Evolutionary conservation across 2,329 filamentous ascomycete genomes (phyloP), one percentile per base, ranked within the genome.

Genomic region (Sclerotinia sclerotiorum): DNA sequence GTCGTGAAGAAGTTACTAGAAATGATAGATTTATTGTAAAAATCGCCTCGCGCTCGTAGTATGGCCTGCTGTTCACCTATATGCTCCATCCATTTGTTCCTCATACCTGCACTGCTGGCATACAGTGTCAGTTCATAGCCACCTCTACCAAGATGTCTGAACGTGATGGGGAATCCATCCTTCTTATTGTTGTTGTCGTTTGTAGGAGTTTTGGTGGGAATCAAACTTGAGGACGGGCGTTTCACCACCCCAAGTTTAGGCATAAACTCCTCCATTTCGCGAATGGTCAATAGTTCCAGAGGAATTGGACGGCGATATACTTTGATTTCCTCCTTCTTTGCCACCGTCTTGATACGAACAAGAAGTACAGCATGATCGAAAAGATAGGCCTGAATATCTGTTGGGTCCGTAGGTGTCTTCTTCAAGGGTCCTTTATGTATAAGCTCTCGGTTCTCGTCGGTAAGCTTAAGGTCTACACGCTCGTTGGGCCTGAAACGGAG

Each of bases 31-130:
- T 90, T 87, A 75, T 92, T 94, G 82, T 98, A 96, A 84, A 97
- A 98, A 74, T 93, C 90, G 69, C 95, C 93, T 70, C 93, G 93
- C 39, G 94, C 90, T 72, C 93, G 88, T 69, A 99, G 84, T 71
- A 91, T 91, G 75, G 92, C 88, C 79, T 99, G 96, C 73, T 97
- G 93, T 62, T 88, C 86, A 76, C 97, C 93, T 74, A 99, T 97
- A 76, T 92, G 90, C 80, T 99, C 94, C 78, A 99, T 93, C 90
- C 95, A 99, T 80, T 98, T 99, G 79, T 94, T 92, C 69, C 95
- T 87, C 35, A 93, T 92, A 11, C 92, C 90, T 74, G 92, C 90
- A 69, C 92, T 96, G 13, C 90, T 88, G 58, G 93, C 94, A 79
- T 90, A 98, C 5, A 99, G 84, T 4, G 94, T 95, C 75, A 93